Base-by-base conservation (phyloP, 257 asterid genomes). In the Linderniella brevidens region DNA sequence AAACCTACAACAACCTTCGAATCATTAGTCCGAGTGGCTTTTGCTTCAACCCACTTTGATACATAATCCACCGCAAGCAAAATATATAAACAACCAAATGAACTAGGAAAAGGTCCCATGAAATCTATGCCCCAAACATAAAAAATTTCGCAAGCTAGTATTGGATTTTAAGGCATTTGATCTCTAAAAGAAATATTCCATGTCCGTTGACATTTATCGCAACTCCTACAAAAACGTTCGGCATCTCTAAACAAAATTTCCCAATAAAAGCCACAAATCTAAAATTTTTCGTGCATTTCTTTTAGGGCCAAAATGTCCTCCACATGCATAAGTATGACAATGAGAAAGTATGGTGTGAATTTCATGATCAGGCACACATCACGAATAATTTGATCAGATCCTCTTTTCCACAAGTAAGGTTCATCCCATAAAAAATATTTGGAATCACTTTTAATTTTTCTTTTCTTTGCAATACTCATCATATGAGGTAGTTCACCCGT, bases 21-120 rank as follows among this genome's bases (percentile, higher is more conserved):
- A n/a, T 41, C 19, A 11, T 11, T 9, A 17, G 48, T 18, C 3
- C n/a, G 1, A 5, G 48, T 39, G 0, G 48, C 37, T 13, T 11
- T 50, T 11, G 42, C 54, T 13, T 50, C 54, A 5, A 50, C 42
- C 42, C 54, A 50, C 11, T 35, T 50, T 5, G 4, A 50, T 4
- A 36, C 42, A 50, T 50, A 50, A 16, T 50, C 54, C 3, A 50
- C 42, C 0, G 42, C 0, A n/a, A 49, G 39, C 19, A 50, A 9
- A 17, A 50, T 50, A 11, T 50, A 50, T 12, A 19, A 8, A 32
- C 13, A 50, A 12, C 54, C 54, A 32, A 8, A 12, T 3, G 53
- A 48, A 13, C 11, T 3, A 1, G 37, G 53, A 11, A 48, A 48
- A 4, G 4, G 53, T 11, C 53, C 53, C 4, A 48, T 48, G 35